Base-by-base conservation (phyloP, 768 basidiomycete species). In the Strobilomyces confusus region DNA sequence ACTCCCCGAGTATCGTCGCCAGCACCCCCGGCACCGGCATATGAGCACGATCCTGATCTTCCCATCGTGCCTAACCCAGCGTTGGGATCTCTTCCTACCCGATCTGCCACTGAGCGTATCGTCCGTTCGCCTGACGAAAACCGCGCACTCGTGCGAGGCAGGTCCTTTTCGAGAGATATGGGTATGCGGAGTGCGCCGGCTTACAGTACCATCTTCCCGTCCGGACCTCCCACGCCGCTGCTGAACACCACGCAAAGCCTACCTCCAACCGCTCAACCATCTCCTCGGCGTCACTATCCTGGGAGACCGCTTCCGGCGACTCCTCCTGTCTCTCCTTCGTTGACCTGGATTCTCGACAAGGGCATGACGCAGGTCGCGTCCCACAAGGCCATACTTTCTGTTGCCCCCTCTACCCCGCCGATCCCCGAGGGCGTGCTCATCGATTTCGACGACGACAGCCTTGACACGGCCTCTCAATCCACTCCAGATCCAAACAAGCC, bases 381-480 rank as follows among this genome's bases (percentile, higher is more conserved):
- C 9, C 59, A 57, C 20, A 66, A 66, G 51, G 38, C 53, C 20
- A 46, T 51, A 0, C 55, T 66, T 2, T 65, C 64, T 13, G 45
- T 43, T 23, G 13, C 60, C 3, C 64, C 64, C 0, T 55, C 57
- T 2, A 69, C 66, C 68, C 57, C 76, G 70, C 63, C 61, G 72
- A 59, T 79, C 72, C 50, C 69, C 73, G 52, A 83, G 58, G 83
- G 80, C 2, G 63, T 82, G 20, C 67, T 83, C 26, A 84, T 84
- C 54, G 80, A 84, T 66, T 67, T 84, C 19, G 75, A 79, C 26
- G 80, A 79, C 42, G 63, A 65, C 23, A 71, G 67, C 44, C 60
- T 71, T 11, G 69, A 71, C 32, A 52, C 51, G 44, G 43, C 43
- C 3, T 9, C 58, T 19, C 64, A 33, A 29, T 33, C 54, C 2